A percentile compares a stretch with the other conserved stretches of the same genome.
phyloP scores from a whole-genome alignment of 2,329 filamentous ascomycete species.

The Teratosphaeria gauchensis region DNA sequence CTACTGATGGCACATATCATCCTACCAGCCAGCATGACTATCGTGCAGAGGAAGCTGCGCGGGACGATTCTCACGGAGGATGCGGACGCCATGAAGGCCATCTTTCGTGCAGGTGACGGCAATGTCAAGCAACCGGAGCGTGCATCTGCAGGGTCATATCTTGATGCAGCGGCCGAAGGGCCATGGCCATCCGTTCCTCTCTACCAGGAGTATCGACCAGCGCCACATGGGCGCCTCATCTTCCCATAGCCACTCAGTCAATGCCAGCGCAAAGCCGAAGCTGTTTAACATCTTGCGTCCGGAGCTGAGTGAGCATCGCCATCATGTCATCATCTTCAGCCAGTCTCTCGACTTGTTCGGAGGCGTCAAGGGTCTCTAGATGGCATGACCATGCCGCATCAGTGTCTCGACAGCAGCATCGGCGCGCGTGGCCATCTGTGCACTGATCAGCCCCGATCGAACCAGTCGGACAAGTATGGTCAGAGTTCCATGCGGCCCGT shows the following conservation, averaged over 20 bases:
- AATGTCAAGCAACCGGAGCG: slow-evolving; percentile 58
- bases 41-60: slow-evolving; percentile 87
- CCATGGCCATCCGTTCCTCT: slow-evolving; percentile 91
- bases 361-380: slow-evolving; percentile 82
- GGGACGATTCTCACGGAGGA: slow-evolving; percentile 90
- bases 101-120: slow-evolving; percentile 57
- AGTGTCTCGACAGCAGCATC: slow-evolving; percentile 78
- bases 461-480: too few species aligned
- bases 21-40: slow-evolving; percentile 87
- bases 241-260: slow-evolving; percentile 72
- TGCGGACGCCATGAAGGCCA: slow-evolving; percentile 74
- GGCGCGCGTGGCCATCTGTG: too few species aligned
- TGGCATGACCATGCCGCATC: slow-evolving; percentile 61
- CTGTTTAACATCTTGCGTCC: slow-evolving; percentile 78
- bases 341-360: slow-evolving; percentile 83
- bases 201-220: slow-evolving; percentile 84
- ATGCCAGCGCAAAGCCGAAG: slow-evolving; percentile 82
- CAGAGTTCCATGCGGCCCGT: too few species aligned
- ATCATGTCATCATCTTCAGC: slow-evolving; percentile 89
- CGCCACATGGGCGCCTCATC: slow-evolving; percentile 50
- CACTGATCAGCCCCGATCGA: too few species aligned
- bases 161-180: slow-evolving; percentile 91
- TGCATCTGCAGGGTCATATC: slow-evolving; percentile 82
- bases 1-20: slow-evolving; percentile 94
- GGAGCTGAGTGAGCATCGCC: slow-evolving; percentile 72